Conservation (phyloP, 768 basidiomycete species). For the Astraeus odoratus region DNA sequence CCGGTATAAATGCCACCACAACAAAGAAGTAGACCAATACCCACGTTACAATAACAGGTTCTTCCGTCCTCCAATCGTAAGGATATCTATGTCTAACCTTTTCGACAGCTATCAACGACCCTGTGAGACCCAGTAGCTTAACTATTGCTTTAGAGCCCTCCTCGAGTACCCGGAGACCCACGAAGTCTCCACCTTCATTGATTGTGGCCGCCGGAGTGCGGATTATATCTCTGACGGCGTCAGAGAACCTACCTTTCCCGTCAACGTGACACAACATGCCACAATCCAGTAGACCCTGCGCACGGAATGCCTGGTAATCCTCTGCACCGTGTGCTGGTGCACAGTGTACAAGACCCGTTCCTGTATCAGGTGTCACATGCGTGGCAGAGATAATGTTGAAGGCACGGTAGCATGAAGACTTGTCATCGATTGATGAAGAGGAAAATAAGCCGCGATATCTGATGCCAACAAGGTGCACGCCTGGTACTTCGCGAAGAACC, state of each 20-base stretch:
- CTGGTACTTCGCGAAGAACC: conserved; percentile 16
- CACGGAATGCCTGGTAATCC: conserved; percentile 77
- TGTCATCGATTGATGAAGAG: conserved; percentile 9
- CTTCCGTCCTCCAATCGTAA: conserved; percentile 93
- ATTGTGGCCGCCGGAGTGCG: neutral
- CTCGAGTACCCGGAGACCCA: conserved; percentile 67
- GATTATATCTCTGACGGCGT: conserved; percentile 49
- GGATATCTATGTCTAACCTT: conserved; percentile 84
- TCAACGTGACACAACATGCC: conserved; percentile 80
- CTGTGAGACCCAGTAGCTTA: conserved; percentile 47
- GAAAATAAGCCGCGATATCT: conserved; percentile 60
- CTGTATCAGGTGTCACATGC: conserved; percentile 82
- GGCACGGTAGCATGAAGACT: neutral
- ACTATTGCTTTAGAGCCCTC: conserved; percentile 66
- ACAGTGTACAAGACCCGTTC: conserved; percentile 92
- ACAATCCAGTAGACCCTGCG: conserved; percentile 41
- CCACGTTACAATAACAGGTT: conserved; percentile 87
- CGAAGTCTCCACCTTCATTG: conserved; percentile 41
- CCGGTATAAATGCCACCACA: neutral
- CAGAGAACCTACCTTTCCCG: conserved; percentile 62
- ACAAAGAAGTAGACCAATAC: conserved; percentile 16
- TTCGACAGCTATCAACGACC: conserved; percentile 55
- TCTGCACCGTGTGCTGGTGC: conserved; percentile 94
- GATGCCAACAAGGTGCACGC: conserved; percentile 49
- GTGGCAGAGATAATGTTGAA: conserved; percentile 56